These are phyloP conservation scores for Berberis thunbergii DNA, from an alignment of 164 flowering plant species.

Conservation along the genomic window DNA sequence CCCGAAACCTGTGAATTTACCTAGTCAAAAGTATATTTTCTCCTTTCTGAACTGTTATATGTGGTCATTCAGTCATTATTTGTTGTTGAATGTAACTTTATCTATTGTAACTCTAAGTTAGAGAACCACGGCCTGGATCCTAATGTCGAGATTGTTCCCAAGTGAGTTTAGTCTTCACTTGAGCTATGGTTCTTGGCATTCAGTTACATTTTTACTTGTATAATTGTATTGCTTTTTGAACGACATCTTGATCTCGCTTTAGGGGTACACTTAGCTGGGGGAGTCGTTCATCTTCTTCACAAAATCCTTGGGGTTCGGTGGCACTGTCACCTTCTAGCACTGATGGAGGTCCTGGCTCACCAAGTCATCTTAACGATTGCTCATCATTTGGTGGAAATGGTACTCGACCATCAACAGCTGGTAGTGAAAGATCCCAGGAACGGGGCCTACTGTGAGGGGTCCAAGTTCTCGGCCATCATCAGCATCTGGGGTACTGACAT, in stretches of 20 bases:
- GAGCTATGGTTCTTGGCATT: not conserved
- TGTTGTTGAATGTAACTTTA: slow-evolving; percentile 1
- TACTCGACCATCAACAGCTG: slow-evolving; percentile 87
- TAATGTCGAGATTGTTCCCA: slow-evolving; percentile 96
- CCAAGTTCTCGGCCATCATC: slow-evolving; percentile 86
- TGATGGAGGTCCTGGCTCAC: slow-evolving; percentile 55
- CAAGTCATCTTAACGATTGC: slow-evolving; percentile 57
- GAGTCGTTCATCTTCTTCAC: slow-evolving; percentile 50
- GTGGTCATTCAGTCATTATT: not conserved
- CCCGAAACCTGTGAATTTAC: slow-evolving; percentile 94
- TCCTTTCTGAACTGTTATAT: not conserved
- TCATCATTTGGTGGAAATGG: slow-evolving; percentile 95
- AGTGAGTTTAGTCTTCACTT: slow-evolving; percentile 42
- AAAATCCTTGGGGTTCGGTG: slow-evolving; percentile 81
- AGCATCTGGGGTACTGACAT: slow-evolving; percentile 66
- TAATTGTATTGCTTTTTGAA: not conserved
- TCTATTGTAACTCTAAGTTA: slow-evolving; percentile 39
- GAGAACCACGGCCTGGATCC: slow-evolving; percentile 97
- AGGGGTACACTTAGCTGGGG: slow-evolving; percentile 99
- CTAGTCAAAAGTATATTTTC: slow-evolving; percentile 74
- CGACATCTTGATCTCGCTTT: not conserved
- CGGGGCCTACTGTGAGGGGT: slow-evolving; percentile 57
- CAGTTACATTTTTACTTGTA: too few relatives aligned
- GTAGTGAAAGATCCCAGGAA: slow-evolving; percentile 79
- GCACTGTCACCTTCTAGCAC: slow-evolving; percentile 43